Evolutionary conservation across 106 monocot species (phyloP), one percentile per base, ranked within the genome.

Genomic region (Phalaenopsis aphrodite): DNA sequence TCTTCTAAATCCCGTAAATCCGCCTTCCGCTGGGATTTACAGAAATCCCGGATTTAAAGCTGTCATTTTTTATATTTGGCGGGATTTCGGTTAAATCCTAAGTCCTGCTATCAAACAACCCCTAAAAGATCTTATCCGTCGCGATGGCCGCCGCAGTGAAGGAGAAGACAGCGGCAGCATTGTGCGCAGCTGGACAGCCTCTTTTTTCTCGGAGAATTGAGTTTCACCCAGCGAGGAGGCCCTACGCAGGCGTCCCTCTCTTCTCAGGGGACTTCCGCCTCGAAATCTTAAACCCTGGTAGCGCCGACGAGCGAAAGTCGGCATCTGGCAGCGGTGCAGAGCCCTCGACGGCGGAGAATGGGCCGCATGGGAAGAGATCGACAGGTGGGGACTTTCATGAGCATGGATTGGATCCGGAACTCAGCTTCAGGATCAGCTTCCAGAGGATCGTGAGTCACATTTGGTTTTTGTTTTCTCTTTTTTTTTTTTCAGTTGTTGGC

Each of bases 391-490:
- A 83, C 69, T 67, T 86, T 37, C 78, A 41, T 69, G 87, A 90
- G 71, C 82, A 81, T n/a, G 89, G 88, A 37, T 52, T 87, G 64
- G 99, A 95, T 83, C 88, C 91, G 41, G 95, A 95, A 79, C 86
- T 99, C 72, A 85, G 85, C 47, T 93, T 90, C 64, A 79, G 84
- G 69, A 95, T 93, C 66, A 87, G 85, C 67, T 90, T 90, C 77
- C 86, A 88, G 67, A 91, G 87, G 85, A 99, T 99, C 58, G 99
- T 99, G 89, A 95, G 99, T 99, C 45, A 30, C 15, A 1, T 55
- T 67, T 39, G 5, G 45, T 30, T 66, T 19, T 4, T 14, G 73
- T 75, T 56, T 21, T 3, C 45, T 10, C 67, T 68, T 5, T 24
- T 30, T 37, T 37, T 45, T 45, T 45, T 37, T 19, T 52, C 52